Evolutionary conservation across 768 basidiomycete genomes (phyloP).

Genomic region (Lactifluus piperatus): DNA sequence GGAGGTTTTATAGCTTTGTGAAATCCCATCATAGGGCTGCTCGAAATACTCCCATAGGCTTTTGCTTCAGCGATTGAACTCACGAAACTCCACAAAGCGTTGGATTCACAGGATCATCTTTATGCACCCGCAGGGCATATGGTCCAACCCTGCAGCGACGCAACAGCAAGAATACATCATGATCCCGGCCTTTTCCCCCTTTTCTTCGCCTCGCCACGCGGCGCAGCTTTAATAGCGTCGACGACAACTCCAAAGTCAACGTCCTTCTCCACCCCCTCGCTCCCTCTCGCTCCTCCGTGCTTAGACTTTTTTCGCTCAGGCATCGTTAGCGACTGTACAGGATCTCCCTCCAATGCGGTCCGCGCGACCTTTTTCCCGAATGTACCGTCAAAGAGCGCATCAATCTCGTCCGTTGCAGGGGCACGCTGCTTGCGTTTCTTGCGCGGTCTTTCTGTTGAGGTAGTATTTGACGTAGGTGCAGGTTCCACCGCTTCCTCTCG

Average conservation of each 20-base stretch:
- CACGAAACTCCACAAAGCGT: no score
- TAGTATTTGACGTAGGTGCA: not conserved
- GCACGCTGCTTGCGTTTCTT: conserved; percentile 42
- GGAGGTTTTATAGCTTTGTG: no score
- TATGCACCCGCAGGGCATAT: not conserved
- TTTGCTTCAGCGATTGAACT: no score
- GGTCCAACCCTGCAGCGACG: no score
- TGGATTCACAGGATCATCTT: no score
- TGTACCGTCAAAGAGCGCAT: conserved; percentile 52
- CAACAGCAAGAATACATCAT: not conserved
- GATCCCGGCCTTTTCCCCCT: conserved; percentile 27
- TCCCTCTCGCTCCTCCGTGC: not conserved
- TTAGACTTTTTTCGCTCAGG: not conserved
- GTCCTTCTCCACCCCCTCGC: not conserved
- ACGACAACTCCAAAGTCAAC: conserved; percentile 42
- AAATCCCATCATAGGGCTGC: no score
- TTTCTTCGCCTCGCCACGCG: conserved; percentile 35
- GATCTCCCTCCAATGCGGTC: conserved; percentile 32
- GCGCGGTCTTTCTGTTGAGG: conserved; percentile 3
- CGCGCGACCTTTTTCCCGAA: conserved; percentile 54
- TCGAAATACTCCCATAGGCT: no score
- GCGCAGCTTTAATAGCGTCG: conserved; percentile 52
- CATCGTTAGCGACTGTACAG: not conserved
- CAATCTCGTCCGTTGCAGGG: conserved; percentile 60
- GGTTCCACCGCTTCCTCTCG: not conserved